phyloP scores from a whole-genome alignment of 306 rosid species.

The Morella rubra region DNA sequence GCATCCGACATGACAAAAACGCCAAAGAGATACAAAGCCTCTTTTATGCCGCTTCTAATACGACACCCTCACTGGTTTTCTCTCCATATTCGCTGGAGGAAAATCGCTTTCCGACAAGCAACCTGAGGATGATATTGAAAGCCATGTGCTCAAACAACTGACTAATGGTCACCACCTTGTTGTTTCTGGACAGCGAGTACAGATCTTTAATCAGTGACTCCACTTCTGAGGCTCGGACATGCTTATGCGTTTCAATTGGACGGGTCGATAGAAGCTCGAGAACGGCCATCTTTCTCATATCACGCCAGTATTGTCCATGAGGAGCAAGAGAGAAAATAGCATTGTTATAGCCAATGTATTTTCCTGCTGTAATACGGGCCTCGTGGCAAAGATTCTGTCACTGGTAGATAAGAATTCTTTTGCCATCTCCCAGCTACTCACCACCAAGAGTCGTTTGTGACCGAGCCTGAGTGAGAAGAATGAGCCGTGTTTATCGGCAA shows the following conservation, averaged over 20 bases:
- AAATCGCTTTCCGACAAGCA: no score
- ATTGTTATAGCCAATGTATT: slow-evolving; percentile 41
- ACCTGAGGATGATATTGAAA: no score
- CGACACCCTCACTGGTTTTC: no score
- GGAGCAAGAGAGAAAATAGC: slow-evolving; percentile 54
- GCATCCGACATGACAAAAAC: no score
- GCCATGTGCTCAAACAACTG: no score
- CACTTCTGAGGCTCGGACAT: slow-evolving; percentile 15
- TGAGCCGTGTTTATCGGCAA: slow-evolving; percentile 38
- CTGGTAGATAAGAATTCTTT: slow-evolving; percentile 35
- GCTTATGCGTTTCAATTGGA: slow-evolving; percentile 3
- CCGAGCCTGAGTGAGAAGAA: slow-evolving; percentile 39
- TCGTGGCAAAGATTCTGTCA: slow-evolving; percentile 39
- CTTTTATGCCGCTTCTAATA: no score
- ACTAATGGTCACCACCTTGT: no score
- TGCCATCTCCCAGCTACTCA: slow-evolving; percentile 34
- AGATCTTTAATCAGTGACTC: slow-evolving; percentile 20
- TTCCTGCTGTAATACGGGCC: slow-evolving; percentile 36
- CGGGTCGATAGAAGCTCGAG: slow-evolving; percentile 32
- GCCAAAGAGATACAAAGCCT: no score
- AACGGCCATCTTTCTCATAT: slow-evolving; percentile 45
- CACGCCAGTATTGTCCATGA: slow-evolving; percentile 62
- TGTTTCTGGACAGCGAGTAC: no score
- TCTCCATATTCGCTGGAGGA: no score
- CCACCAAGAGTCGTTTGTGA: slow-evolving; percentile 30